Percentiles rank a stretch among this genome's conserved stretches.
Conservation (phyloP, 2,329 filamentous ascomycete species). For the Aspergillus calidoustus region DNA sequence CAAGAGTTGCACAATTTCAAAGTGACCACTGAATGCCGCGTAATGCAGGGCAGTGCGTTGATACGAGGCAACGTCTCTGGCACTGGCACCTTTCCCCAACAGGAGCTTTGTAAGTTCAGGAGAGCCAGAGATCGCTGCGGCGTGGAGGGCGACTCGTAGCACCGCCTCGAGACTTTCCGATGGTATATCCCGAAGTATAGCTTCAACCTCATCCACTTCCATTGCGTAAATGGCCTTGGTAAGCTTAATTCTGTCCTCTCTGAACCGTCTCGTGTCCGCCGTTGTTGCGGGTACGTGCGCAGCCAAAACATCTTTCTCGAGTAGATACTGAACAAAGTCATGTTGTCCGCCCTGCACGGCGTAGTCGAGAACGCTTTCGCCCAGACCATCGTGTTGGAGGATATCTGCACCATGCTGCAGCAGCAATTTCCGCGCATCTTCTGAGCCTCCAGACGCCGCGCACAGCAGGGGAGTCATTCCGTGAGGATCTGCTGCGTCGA, state of each 20-base stretch:
- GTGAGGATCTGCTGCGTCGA: neutral
- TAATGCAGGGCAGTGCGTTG: conserved; percentile 1
- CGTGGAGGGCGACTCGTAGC: neutral
- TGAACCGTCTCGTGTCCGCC: neutral
- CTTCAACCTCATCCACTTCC: neutral
- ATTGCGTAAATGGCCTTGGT: neutral
- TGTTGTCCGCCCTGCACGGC: neutral
- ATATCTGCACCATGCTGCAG: conserved; percentile 1
- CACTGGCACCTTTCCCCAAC: neutral
- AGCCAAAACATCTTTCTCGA: neutral
- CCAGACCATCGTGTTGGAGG: neutral
- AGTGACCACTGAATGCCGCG: neutral
- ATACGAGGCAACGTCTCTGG: neutral
- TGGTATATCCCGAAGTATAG: neutral
- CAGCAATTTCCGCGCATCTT: neutral
- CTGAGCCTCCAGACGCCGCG: neutral
- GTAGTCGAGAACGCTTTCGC: neutral
- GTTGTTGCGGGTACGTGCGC: neutral
- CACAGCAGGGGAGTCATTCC: neutral
- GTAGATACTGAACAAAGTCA: neutral
- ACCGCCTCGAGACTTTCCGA: neutral
- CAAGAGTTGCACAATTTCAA: neutral
- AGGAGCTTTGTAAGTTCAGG: neutral
- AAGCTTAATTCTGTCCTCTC: neutral
- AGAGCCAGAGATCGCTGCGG: neutral